Evolutionary conservation across 2,329 filamentous ascomycete genomes (phyloP).

Genomic region (Ceratocystis destructans): DNA sequence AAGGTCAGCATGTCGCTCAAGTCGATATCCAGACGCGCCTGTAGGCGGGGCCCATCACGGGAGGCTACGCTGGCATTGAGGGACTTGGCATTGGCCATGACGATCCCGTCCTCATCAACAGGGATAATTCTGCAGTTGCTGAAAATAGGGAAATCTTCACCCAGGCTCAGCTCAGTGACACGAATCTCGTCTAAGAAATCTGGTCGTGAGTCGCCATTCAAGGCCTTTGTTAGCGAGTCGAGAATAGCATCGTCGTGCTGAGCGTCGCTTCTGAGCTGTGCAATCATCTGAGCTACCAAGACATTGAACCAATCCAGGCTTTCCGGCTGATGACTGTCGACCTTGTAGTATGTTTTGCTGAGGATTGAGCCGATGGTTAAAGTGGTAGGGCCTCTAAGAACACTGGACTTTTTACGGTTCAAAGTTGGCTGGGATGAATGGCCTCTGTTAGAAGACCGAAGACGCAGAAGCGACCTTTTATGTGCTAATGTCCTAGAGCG

Average conservation of each 20-base stretch:
- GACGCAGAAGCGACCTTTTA: conserved; percentile 55
- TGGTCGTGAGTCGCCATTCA: conserved; percentile 78
- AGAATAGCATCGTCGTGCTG: conserved; percentile 85
- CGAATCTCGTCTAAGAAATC: conserved; percentile 88
- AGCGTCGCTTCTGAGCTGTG: conserved; percentile 84
- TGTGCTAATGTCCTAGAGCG: conserved; percentile 62
- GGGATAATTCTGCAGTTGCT: conserved; percentile 95
- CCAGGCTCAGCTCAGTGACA: conserved; percentile 83
- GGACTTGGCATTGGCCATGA: conserved; percentile 37
- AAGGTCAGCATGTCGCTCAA: conserved; percentile 91
- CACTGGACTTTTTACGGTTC: conserved; percentile 55
- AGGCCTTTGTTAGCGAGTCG: conserved; percentile 63
- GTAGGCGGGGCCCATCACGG: conserved; percentile 58
- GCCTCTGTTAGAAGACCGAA: conserved; percentile 31
- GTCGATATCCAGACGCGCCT: conserved; percentile 94
- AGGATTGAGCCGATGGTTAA: conserved; percentile 90
- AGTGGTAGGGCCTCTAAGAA: conserved; percentile 56
- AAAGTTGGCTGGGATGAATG: conserved; percentile 26
- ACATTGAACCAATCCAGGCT: conserved; percentile 99
- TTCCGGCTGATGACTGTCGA: conserved; percentile 88
- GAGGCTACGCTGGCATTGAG: conserved; percentile 40
- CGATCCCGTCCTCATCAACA: conserved; percentile 63
- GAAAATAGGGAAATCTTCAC: conserved; percentile 96
- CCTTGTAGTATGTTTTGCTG: conserved; percentile 95
- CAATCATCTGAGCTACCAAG: conserved; percentile 87